A percentile compares a stretch with the other conserved stretches of the same genome.
phyloP scores from a whole-genome alignment of 225 moss, liverwort and hornwort species.

The Ulota crispa region DNA sequence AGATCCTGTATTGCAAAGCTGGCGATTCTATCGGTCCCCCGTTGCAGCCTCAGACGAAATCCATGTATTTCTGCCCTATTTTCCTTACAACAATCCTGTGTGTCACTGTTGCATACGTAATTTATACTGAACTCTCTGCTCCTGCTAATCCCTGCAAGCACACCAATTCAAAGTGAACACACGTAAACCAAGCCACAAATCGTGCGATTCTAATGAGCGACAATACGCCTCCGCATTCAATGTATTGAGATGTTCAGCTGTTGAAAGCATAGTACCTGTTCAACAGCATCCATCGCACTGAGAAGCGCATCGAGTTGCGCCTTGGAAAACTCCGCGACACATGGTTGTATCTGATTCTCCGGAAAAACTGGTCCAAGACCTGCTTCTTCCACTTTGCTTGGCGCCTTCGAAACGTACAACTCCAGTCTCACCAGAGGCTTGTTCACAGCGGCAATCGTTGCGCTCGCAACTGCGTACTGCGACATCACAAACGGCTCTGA shows the following conservation, averaged over 20 bases:
- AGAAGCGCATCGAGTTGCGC: slow-evolving; percentile 60
- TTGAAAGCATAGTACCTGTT: slow-evolving; percentile 34
- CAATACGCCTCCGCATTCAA: background rate
- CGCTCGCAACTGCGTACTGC: slow-evolving; percentile 45
- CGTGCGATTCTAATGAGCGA: background rate
- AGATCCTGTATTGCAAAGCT: no score
- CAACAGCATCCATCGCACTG: slow-evolving; percentile 64
- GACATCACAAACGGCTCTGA: background rate
- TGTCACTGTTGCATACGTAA: no score
- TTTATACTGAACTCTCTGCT: background rate
- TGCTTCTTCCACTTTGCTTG: slow-evolving; percentile 47
- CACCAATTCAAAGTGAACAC: background rate
- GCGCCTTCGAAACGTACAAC: slow-evolving; percentile 46
- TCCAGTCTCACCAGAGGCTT: slow-evolving; percentile 68
- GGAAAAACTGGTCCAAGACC: slow-evolving; percentile 37
- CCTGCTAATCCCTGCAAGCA: slow-evolving; percentile 33
- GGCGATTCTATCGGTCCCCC: no score
- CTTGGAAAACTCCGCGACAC: slow-evolving; percentile 62
- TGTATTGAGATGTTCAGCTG: background rate
- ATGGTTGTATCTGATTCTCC: slow-evolving; percentile 38
- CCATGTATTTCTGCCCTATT: no score
- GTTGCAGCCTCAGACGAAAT: no score
- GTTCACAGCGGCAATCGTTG: slow-evolving; percentile 50
- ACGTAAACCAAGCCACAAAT: background rate
- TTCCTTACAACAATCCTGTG: no score